Percentiles rank a stretch among this genome's conserved stretches.
Conservation (phyloP, 371 early-diverging fungal species). For the Coemansia sp. region DNA sequence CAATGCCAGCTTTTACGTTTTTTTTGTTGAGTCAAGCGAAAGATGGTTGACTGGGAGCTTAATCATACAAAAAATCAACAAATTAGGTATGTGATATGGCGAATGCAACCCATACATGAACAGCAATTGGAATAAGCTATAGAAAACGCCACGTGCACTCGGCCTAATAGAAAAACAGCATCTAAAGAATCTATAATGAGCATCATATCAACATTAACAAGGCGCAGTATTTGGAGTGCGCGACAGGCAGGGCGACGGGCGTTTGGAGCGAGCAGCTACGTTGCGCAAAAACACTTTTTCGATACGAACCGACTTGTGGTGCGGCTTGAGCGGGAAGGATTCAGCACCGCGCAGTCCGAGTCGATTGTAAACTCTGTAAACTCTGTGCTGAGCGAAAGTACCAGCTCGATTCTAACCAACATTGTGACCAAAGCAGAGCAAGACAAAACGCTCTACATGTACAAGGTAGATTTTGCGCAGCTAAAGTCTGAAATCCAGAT, state of each 20-base stretch:
- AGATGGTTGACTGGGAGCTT: too few species aligned
- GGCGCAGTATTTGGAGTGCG: neutral
- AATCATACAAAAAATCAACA: too few species aligned
- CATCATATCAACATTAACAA: neutral
- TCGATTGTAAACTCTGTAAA: constrained; percentile 73
- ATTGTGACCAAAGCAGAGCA: constrained; percentile 77
- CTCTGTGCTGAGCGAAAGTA: constrained; percentile 73
- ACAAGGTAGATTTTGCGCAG: constrained; percentile 88
- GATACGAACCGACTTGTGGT: constrained; percentile 79
- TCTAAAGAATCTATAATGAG: too few species aligned
- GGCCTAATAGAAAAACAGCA: too few species aligned
- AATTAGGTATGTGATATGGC: too few species aligned
- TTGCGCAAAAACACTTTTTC: constrained; percentile 56
- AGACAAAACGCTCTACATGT: constrained; percentile 84
- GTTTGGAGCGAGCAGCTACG: constrained; percentile 9
- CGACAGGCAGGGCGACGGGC: neutral
- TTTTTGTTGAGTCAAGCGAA: too few species aligned
- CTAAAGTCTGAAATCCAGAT: constrained; percentile 84
- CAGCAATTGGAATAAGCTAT: too few species aligned
- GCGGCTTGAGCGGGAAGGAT: constrained; percentile 71
- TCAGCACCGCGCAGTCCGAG: constrained; percentile 70
- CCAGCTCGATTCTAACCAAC: constrained; percentile 11
- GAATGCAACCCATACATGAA: too few species aligned
- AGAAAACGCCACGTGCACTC: too few species aligned
- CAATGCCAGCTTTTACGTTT: too few species aligned